Evolutionary conservation across 2,329 filamentous ascomycete species (phyloP), one percentile per base, ranked within the genome.

Genomic region (Mycosphaerella arachidis): DNA sequence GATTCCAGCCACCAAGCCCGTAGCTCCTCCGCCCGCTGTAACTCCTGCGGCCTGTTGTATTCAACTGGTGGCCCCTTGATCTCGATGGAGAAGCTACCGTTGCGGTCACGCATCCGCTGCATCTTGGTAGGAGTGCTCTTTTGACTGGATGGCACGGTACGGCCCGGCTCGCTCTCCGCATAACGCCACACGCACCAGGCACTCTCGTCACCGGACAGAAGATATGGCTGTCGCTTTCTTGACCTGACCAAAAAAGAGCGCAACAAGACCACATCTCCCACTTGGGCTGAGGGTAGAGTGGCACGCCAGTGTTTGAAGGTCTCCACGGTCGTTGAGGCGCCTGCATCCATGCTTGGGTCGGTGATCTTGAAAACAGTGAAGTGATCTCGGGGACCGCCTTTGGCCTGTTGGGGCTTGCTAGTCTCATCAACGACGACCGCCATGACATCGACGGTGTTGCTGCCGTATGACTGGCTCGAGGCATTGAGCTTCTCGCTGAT

Each of bases 181-280:
- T 64, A 64, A 4, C 76, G 68, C 77, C 78, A 81, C 2, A 80
- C 78, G 58, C 77, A 79, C 79, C 79, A 82, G 2, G 71, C 72
- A 56, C 76, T 78, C 52, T 75, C 73, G 6, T 79, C 77, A 1
- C 68, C 71, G 35, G 76, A 79, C 8, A 76, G 55, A 8, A 82
- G 16, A 64, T 70, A 67, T 53, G 70, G n/a, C 70, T 66, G 57
- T 10, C 71, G 65, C 52, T 77, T 76, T 16, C 71, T 61, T 13
- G 72, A 76, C 65, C 74, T 76, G n/a, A 81, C 78, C 0, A 55
- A 61, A 51, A 81, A 80, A 0, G 65, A 68, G 4, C 79, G 71
- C 3, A 81, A 68, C 27, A 82, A 61, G 0, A 82, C 67, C 0
- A 79, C 72, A 46, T 81, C 79, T 27, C 79, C 79, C 0, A 63